Evolutionary conservation across 2,329 filamentous ascomycete genomes (phyloP).

Genomic region (Pyrenochaeta sp.): DNA sequence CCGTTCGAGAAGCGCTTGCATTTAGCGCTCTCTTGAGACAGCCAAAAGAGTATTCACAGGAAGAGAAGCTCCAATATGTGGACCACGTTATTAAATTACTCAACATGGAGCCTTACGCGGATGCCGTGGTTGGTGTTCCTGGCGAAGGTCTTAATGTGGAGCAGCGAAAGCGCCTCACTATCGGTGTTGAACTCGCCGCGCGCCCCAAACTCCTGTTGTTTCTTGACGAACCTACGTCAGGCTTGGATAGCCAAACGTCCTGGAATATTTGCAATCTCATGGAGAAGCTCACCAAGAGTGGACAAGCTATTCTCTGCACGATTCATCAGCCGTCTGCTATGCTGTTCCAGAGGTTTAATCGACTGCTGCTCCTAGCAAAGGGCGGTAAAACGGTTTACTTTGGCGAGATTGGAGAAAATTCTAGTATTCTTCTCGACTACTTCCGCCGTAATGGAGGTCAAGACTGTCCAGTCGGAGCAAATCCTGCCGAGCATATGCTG

Average conservation of each 20-base stretch:
- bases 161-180: conserved; percentile 70
- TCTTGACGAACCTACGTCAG: conserved; percentile 75
- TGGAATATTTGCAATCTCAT: conserved; percentile 78
- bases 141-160: conserved; percentile 53
- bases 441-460: conserved; percentile 75
- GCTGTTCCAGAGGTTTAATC: conserved; percentile 88
- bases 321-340: conserved; percentile 94
- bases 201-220: conserved; percentile 43
- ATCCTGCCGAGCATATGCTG: conserved; percentile 82
- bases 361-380: conserved; percentile 78
- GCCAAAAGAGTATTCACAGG: conserved; percentile 17
- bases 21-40: conserved; percentile 56
- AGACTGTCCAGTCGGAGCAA: conserved; percentile 69
- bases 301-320: conserved; percentile 84
- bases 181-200: conserved; percentile 59
- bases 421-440: conserved; percentile 71
- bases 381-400: conserved; percentile 82
- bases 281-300: conserved; percentile 84
- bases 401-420: conserved; percentile 76
- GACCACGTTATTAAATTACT: conserved; percentile 24
- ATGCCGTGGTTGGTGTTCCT: conserved; percentile 26
- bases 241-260: conserved; percentile 68
- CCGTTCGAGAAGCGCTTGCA: conserved; percentile 38
- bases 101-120: conserved; percentile 27
- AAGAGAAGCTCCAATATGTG: conserved; percentile 25